A percentile compares a stretch with the other conserved stretches of the same genome.
phyloP scores from a whole-genome alignment of 2,329 filamentous ascomycete genomes.

The Xylariaceae sp. region DNA sequence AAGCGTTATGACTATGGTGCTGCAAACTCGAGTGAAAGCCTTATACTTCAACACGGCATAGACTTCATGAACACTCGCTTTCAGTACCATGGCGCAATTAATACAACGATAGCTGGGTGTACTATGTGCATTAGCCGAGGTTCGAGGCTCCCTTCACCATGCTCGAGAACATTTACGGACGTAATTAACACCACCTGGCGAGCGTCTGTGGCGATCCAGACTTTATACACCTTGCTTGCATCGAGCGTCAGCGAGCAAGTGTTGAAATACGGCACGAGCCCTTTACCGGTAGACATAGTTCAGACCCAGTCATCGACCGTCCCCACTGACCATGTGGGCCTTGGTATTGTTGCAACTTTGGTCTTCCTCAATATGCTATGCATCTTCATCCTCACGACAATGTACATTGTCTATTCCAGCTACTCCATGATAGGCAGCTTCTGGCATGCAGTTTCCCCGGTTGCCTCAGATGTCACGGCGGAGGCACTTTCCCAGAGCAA shows the following conservation, averaged over 20 bases:
- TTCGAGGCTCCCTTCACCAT: neutral
- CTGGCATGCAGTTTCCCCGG: constrained; percentile 6
- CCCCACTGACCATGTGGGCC: neutral
- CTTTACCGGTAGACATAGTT: neutral
- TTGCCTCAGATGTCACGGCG: neutral
- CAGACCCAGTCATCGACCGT: neutral
- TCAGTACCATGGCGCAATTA: neutral
- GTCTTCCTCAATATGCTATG: neutral
- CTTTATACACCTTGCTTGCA: neutral
- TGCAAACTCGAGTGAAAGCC: neutral
- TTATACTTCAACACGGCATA: neutral
- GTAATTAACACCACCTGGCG: neutral
- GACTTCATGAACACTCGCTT: neutral
- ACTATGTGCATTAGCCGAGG: neutral
- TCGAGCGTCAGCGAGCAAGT: neutral
- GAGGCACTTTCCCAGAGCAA: neutral
- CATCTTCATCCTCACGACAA: neutral
- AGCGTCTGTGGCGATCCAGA: constrained; percentile 1
- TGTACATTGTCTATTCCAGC: constrained; percentile 1
- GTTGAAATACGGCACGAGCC: neutral
- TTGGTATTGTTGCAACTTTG: neutral
- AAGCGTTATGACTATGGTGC: neutral
- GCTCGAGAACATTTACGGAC: neutral
- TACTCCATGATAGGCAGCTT: constrained; percentile 2
- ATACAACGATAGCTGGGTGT: neutral